phyloP scores from a whole-genome alignment of 371 early-diverging fungal species.

The Mortierella sp. region DNA sequence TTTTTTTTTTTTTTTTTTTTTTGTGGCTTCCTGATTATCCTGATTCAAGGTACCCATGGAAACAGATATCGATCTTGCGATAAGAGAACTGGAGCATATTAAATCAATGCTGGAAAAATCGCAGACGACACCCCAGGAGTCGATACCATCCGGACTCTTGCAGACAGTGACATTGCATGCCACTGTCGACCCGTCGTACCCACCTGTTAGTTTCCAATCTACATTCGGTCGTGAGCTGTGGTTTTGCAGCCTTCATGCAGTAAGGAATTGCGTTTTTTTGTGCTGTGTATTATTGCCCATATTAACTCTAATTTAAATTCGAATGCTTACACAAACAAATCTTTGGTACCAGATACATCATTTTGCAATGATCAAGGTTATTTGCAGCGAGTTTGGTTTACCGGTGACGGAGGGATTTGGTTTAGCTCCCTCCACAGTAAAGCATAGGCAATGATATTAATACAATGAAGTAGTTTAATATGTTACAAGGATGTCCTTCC shows the following conservation, averaged over 20 bases:
- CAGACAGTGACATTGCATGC: conserved; percentile 50
- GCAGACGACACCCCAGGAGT: not conserved
- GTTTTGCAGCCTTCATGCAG: conserved; percentile 73
- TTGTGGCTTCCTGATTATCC: too few relatives aligned
- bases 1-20: not conserved
- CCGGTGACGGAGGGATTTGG: conserved; percentile 61
- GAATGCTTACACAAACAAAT: too few relatives aligned
- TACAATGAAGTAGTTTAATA: not conserved
- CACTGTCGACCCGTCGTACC: conserved; percentile 58
- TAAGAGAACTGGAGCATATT: conserved; percentile 37
- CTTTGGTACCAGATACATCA: conserved; percentile 61
- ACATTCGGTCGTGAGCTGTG: conserved; percentile 75
- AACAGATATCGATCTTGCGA: conserved; percentile 57
- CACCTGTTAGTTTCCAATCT: conserved; percentile 53
- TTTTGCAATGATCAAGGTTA: conserved; percentile 67
- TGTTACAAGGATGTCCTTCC: not conserved
- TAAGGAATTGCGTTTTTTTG: conserved; percentile 11
- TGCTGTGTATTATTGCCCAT: not conserved
- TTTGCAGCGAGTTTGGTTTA: conserved; percentile 64
- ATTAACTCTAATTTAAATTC: too few relatives aligned
- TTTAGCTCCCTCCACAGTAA: conserved; percentile 65
- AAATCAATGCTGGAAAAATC: conserved; percentile 27
- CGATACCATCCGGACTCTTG: conserved; percentile 4
- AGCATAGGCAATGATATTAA: conserved; percentile 4
- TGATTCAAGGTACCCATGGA: conserved; percentile 55